A percentile compares a stretch with the other conserved stretches of the same genome.
Conservation (phyloP, 352 stramenopile genomes). For the Globisporangium recalcitrans region DNA sequence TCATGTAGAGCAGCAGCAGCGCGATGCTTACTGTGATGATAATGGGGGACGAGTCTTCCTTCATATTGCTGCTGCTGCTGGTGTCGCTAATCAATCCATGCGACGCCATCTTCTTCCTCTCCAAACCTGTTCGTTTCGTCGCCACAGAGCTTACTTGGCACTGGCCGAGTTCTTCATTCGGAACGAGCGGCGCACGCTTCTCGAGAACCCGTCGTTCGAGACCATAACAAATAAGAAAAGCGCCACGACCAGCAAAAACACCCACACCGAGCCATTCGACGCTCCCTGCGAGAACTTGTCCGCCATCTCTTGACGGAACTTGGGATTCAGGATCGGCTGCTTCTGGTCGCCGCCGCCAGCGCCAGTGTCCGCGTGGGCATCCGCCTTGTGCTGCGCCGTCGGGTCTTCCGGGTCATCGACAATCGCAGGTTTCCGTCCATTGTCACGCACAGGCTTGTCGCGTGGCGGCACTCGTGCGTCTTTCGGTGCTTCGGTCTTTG, state of each 20-base stretch:
- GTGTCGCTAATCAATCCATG: not conserved
- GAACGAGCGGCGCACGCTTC: conserved; percentile 43
- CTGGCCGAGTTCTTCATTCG: conserved; percentile 30
- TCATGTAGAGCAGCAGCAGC: not conserved
- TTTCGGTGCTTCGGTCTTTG: conserved; percentile 11
- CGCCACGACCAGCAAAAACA: conserved; percentile 54
- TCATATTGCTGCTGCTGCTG: conserved; percentile 18
- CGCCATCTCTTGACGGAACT: conserved; percentile 43
- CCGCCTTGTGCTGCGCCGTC: conserved; percentile 21
- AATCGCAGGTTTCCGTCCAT: conserved; percentile 17
- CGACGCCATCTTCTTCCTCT: not conserved
- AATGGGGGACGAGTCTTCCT: conserved; percentile 11
- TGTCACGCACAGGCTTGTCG: conserved; percentile 15
- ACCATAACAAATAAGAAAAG: conserved; percentile 47
- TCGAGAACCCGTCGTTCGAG: conserved; percentile 66
- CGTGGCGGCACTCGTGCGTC: not conserved
- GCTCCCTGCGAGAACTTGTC: conserved; percentile 23
- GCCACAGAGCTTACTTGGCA: conserved; percentile 22
- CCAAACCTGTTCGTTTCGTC: not conserved
- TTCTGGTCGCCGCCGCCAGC: conserved; percentile 26
- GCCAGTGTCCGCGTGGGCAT: conserved; percentile 38
- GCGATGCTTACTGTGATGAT: not conserved
- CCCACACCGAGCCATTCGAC: conserved; percentile 35
- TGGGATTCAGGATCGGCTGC: conserved; percentile 22
- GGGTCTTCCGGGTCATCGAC: conserved; percentile 32